Evolutionary conservation across 163 green algal species (phyloP).

Genomic region (Volvox carteri): DNA sequence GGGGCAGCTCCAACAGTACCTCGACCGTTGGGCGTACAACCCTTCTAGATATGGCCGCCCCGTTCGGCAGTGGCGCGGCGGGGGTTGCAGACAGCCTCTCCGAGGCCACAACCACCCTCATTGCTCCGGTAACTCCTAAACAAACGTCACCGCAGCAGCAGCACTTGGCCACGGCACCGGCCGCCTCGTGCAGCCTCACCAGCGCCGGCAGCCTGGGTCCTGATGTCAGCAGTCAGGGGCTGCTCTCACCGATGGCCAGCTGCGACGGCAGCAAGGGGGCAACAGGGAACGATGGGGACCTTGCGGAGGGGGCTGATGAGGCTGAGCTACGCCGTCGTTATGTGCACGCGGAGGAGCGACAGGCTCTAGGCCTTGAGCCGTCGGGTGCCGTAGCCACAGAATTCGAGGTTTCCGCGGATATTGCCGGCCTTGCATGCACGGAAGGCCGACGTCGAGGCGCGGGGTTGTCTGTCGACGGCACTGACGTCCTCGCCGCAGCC

Average conservation of each 20-base stretch:
- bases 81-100: background rate
- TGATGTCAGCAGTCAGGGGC: background rate
- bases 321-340: background rate
- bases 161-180: too few species aligned
- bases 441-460: background rate
- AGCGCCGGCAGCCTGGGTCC: slow-evolving; percentile 3
- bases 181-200: background rate
- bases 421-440: background rate
- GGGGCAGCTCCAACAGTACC: slow-evolving; percentile 7
- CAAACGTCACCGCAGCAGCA: slow-evolving; percentile 2
- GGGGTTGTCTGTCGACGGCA: background rate
- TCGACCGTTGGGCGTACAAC: too few species aligned
- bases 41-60: background rate
- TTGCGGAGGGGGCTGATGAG: background rate
- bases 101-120: background rate
- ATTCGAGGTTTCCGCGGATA: background rate
- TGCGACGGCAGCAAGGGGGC: background rate
- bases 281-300: background rate
- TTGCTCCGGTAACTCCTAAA: background rate
- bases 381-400: background rate
- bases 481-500: background rate
- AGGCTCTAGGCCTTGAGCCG: background rate
- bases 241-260: slow-evolving; percentile 18
- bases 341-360: background rate
- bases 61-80: background rate